phyloP scores from a whole-genome alignment of 108 stramenopile species.

The Cylindrotheca fusiformis region DNA sequence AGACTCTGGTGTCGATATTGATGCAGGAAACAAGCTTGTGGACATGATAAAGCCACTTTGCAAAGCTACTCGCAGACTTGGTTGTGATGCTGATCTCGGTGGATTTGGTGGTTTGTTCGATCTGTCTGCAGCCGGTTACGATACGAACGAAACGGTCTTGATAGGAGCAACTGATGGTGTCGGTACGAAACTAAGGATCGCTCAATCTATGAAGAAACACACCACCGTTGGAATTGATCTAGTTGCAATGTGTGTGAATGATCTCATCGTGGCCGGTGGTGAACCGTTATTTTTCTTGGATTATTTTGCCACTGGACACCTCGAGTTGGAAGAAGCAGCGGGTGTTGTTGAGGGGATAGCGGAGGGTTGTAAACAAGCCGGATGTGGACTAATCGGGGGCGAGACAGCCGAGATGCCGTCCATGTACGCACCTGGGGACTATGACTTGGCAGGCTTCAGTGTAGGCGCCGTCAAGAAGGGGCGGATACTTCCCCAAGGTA shows the following conservation, averaged over 20 bases:
- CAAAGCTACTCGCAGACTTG: constrained; percentile 87
- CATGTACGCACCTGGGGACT: constrained; percentile 97
- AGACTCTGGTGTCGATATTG: constrained; percentile 96
- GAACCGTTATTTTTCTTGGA: constrained; percentile 98
- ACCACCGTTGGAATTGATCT: constrained; percentile 93
- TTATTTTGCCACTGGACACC: constrained; percentile 95
- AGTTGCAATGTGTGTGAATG: constrained; percentile 99
- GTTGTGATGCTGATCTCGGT: constrained; percentile 95
- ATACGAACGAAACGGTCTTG: constrained; percentile 85
- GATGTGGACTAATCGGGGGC: constrained; percentile 95
- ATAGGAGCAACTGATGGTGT: constrained; percentile 98
- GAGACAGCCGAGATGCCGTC: constrained; percentile 99
- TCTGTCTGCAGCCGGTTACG: constrained; percentile 91
- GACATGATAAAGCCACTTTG: constrained; percentile 95
- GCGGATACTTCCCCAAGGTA: constrained; percentile 77
- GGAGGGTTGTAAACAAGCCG: constrained; percentile 91
- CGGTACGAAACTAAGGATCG: constrained; percentile 96
- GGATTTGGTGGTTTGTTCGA: constrained; percentile 98
- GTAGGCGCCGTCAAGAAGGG: constrained; percentile 93
- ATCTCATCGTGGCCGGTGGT: constrained; percentile 94
- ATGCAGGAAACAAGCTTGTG: constrained; percentile 93
- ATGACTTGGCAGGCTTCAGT: constrained; percentile 96
- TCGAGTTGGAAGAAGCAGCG: constrained; percentile 89
- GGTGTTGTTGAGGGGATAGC: constrained; percentile 94
- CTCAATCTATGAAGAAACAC: constrained; percentile 80